phyloP scores from a whole-genome alignment of 2,329 filamentous ascomycete species.

The Aspergillus calidoustus region DNA sequence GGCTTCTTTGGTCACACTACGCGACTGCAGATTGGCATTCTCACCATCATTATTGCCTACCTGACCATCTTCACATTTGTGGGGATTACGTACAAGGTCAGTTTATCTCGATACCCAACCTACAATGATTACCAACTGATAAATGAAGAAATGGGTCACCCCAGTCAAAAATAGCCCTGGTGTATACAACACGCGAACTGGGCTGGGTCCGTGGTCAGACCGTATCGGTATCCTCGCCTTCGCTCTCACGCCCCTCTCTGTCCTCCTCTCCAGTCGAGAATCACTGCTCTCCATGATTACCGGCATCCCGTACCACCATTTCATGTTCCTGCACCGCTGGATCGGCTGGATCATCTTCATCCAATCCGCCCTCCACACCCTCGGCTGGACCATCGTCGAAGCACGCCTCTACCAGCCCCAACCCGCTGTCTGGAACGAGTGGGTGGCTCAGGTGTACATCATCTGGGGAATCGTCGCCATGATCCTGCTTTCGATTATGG shows the following conservation, averaged over 20 bases:
- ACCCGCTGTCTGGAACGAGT: constrained; percentile 60
- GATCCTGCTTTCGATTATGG: constrained; percentile 64
- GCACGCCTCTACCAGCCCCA: constrained; percentile 72
- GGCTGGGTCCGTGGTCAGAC: constrained; percentile 70
- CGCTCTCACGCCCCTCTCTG: constrained; percentile 71
- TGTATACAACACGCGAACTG: constrained; percentile 66
- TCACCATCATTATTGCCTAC: constrained; percentile 64
- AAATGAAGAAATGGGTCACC: constrained; percentile 63
- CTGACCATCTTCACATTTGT: constrained; percentile 71
- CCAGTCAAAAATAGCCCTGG: constrained; percentile 62
- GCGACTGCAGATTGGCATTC: constrained; percentile 67
- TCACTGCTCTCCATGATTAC: constrained; percentile 72
- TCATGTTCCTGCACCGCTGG: constrained; percentile 80
- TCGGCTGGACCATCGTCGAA: constrained; percentile 72
- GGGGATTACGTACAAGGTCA: constrained; percentile 64
- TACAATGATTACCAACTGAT: too few species aligned
- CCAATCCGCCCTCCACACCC: constrained; percentile 70
- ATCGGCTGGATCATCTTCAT: constrained; percentile 72
- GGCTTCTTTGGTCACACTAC: constrained; percentile 70
- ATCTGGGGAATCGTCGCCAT: constrained; percentile 75
- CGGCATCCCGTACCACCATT: constrained; percentile 74
- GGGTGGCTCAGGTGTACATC: constrained; percentile 69
- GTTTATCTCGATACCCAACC: too few species aligned
- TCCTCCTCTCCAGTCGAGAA: constrained; percentile 71
- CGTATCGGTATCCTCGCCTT: constrained; percentile 73